phyloP scores from a whole-genome alignment of 257 asterid species.

The Nicotiana attenuata region DNA sequence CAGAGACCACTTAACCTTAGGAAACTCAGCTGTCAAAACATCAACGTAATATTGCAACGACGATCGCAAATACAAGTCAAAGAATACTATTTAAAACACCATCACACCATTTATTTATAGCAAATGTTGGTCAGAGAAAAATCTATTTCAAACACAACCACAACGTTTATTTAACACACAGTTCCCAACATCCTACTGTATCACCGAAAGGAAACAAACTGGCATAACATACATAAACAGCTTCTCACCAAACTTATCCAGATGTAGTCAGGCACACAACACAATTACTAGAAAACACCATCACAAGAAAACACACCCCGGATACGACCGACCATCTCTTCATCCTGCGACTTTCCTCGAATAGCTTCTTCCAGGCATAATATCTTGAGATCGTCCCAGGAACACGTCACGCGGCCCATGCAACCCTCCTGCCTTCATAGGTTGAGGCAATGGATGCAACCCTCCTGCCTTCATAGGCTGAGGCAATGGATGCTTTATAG shows the following conservation, averaged over 20 bases:
- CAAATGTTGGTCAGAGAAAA: not conserved
- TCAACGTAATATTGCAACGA: not conserved
- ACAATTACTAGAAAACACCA: not conserved
- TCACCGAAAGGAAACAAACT: not conserved
- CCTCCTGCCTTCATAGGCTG: slow-evolving; percentile 91
- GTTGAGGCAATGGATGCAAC: slow-evolving; percentile 50
- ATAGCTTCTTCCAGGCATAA: slow-evolving; percentile 48
- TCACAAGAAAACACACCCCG: not conserved
- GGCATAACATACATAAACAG: not conserved
- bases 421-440: slow-evolving; percentile 91
- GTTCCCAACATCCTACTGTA: not conserved
- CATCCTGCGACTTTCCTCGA: slow-evolving; percentile 65
- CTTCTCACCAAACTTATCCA: not conserved
- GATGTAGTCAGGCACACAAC: not conserved
- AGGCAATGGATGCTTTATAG: slow-evolving; percentile 36
- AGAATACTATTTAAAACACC: not conserved
- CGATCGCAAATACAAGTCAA: not conserved
- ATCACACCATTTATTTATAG: slow-evolving; percentile 9
- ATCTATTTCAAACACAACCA: not conserved
- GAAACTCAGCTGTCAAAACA: not conserved
- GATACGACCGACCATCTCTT: not conserved
- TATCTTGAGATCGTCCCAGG: slow-evolving; percentile 45
- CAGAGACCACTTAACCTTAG: not conserved
- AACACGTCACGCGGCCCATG: slow-evolving; percentile 43
- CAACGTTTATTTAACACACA: not conserved